A percentile compares a stretch with the other conserved stretches of the same genome.
Evolutionary conservation across 73 alveolate species (phyloP).

Genomic region (Effrenium voratum): DNA sequence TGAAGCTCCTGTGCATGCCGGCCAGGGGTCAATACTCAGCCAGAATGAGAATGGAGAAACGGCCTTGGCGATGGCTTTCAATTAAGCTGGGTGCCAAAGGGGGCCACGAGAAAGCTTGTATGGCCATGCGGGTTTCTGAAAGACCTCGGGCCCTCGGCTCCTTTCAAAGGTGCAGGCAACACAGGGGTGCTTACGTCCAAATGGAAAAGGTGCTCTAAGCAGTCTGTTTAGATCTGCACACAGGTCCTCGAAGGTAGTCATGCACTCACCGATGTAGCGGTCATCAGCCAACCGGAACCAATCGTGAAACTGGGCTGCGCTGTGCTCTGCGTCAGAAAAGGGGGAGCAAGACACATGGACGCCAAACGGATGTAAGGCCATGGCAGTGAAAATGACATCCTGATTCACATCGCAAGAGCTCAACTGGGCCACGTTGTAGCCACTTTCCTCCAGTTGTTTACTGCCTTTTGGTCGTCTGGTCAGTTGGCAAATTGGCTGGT

Average conservation of each 20-base stretch:
- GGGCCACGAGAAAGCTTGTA: too few species aligned
- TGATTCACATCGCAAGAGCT: conserved; percentile 50
- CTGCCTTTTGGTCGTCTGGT: too few species aligned
- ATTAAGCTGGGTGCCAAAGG: too few species aligned
- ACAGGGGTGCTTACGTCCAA: not conserved
- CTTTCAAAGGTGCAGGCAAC: too few species aligned
- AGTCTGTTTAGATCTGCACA: too few species aligned
- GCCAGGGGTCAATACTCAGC: not conserved
- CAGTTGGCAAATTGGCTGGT: too few species aligned
- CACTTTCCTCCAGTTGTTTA: conserved; percentile 62
- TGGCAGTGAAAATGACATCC: conserved; percentile 39
- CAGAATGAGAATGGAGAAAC: too few species aligned
- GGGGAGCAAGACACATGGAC: not conserved
- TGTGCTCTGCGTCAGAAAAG: too few species aligned
- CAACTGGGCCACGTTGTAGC: conserved; percentile 87
- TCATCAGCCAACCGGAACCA: conserved; percentile 59
- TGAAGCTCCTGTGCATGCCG: conserved; percentile 46
- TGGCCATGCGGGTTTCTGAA: too few species aligned
- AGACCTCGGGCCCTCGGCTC: too few species aligned
- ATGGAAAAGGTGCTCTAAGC: not conserved
- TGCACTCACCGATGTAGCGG: conserved; percentile 81
- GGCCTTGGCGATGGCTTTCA: too few species aligned
- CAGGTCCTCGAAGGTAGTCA: conserved; percentile 81
- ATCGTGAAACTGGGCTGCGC: conserved; percentile 41
- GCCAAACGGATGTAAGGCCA: not conserved